Evolutionary conservation across 306 rosid species (phyloP).

Genomic region (Cyclanthera cordifolia): DNA sequence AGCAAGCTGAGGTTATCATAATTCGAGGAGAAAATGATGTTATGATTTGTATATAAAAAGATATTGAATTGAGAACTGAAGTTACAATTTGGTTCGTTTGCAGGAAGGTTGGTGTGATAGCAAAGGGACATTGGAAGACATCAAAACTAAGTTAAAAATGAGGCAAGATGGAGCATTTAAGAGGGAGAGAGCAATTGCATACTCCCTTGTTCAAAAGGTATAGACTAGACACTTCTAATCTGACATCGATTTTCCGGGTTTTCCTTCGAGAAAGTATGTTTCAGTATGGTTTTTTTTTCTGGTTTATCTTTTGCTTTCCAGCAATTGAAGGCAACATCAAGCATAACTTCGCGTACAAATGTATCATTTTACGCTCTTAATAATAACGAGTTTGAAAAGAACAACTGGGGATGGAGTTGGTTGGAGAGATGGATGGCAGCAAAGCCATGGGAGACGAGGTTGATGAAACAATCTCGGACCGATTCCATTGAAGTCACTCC

Average conservation of each 20-base stretch:
- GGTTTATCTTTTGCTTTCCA: conserved; percentile 17
- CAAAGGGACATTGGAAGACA: conserved; percentile 66
- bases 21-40: not conserved
- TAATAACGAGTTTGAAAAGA: conserved; percentile 45
- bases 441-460: conserved; percentile 91
- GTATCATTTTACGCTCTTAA: conserved; percentile 31
- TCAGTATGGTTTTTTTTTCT: conserved; percentile 2
- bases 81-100: conserved; percentile 5
- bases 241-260: not conserved
- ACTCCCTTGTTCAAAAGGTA: conserved; percentile 91
- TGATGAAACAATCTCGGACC: conserved; percentile 61
- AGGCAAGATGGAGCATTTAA: conserved; percentile 89
- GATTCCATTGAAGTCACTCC: conserved; percentile 50
- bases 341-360: conserved; percentile 25
- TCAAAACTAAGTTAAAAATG: conserved; percentile 67
- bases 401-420: conserved; percentile 93
- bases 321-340: conserved; percentile 65
- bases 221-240: not conserved
- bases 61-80: not conserved
- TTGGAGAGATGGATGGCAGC: conserved; percentile 99
- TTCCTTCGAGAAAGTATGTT: not conserved
- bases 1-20: conserved; percentile 66
- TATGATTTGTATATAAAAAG: not conserved
- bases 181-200: conserved; percentile 92
- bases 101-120: conserved; percentile 99